Percentiles rank a stretch among this genome's conserved stretches.
phyloP scores from a whole-genome alignment of 306 rosid species.

The Cicer judaicum region DNA sequence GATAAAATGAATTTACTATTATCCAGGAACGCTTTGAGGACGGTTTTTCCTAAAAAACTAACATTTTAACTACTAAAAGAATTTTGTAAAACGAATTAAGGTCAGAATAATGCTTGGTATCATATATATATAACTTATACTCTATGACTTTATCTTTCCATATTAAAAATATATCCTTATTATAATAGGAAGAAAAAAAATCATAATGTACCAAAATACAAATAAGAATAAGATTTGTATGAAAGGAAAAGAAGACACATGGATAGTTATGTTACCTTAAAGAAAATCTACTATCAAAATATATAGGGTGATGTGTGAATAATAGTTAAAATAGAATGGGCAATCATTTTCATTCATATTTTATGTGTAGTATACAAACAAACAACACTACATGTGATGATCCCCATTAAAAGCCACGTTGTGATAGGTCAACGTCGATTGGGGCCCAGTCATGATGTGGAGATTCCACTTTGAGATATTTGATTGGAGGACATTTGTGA shows the following conservation, averaged over 20 bases:
- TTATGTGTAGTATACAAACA: background rate
- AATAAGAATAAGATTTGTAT: too few relatives aligned
- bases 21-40: too few relatives aligned
- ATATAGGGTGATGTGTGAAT: conserved; percentile 1
- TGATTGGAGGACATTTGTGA: conserved; percentile 35
- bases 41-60: too few relatives aligned
- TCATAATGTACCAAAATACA: too few relatives aligned
- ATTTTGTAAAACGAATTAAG: too few relatives aligned
- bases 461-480: conserved; percentile 42
- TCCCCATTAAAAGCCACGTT: conserved; percentile 46
- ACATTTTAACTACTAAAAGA: too few relatives aligned
- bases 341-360: background rate
- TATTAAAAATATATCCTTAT: background rate
- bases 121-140: too few relatives aligned
- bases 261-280: background rate
- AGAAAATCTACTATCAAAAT: background rate
- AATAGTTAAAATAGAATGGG: background rate
- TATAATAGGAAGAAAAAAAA: too few relatives aligned
- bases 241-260: too few relatives aligned
- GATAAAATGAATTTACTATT: too few relatives aligned
- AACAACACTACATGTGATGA: background rate
- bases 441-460: conserved; percentile 42
- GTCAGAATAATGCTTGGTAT: too few relatives aligned
- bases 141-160: background rate
- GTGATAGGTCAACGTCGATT: conserved; percentile 33